Conservation (phyloP, 2,329 filamentous ascomycete species). For the Aureobasidium sp. region DNA sequence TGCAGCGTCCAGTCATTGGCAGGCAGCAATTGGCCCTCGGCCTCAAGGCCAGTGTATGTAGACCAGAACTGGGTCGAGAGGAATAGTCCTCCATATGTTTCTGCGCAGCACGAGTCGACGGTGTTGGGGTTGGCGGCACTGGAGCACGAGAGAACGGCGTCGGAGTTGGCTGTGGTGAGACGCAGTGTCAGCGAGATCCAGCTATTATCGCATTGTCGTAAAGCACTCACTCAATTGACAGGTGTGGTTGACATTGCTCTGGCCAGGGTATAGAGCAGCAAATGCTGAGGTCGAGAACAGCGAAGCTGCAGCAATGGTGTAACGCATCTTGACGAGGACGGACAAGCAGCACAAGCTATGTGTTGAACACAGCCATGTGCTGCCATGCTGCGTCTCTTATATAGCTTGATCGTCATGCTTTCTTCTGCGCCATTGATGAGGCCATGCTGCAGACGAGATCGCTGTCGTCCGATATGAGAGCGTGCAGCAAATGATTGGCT, state of each 20-base stretch:
- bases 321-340: background rate
- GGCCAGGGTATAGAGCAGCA: conserved; percentile 38
- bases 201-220: conserved; percentile 16
- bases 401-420: conserved; percentile 1
- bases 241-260: conserved; percentile 50
- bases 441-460: conserved; percentile 12
- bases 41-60: conserved; percentile 56
- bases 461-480: background rate
- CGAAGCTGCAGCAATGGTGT: background rate
- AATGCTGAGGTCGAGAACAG: conserved; percentile 18
- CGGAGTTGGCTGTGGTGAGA: conserved; percentile 13
- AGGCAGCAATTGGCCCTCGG: conserved; percentile 52
- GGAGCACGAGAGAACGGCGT: conserved; percentile 43
- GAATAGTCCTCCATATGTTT: conserved; percentile 58
- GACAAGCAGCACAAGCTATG: background rate
- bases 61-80: conserved; percentile 60
- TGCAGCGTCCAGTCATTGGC: conserved; percentile 53
- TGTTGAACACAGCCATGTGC: background rate
- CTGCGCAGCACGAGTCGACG: conserved; percentile 57
- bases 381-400: background rate
- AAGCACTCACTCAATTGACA: conserved; percentile 42
- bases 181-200: conserved; percentile 20
- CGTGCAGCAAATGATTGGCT: conserved; percentile 13
- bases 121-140: conserved; percentile 32
- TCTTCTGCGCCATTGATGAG: background rate